These are phyloP conservation scores for Geosmithia morbida DNA, from an alignment of 2,329 filamentous ascomycete genomes.

Conservation along the genomic window DNA sequence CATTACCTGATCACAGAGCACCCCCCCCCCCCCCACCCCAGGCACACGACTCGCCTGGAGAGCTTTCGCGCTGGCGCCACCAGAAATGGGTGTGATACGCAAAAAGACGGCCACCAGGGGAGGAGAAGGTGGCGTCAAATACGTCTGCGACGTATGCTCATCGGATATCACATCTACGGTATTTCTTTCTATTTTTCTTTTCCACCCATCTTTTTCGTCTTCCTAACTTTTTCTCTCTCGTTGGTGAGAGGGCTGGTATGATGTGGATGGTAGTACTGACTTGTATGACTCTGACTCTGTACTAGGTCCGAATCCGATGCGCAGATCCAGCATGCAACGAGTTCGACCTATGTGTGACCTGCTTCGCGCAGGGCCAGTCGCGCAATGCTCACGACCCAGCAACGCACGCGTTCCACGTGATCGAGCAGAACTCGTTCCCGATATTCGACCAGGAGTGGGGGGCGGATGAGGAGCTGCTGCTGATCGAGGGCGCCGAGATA, in stretches of 20 bases:
- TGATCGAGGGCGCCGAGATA: conserved; percentile 88
- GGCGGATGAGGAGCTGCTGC: conserved; percentile 86
- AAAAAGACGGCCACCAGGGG: conserved; percentile 84
- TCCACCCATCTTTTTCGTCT: conserved; percentile 2
- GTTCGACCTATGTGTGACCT: conserved; percentile 93
- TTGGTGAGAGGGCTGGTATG: no score
- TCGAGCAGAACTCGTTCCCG: conserved; percentile 95
- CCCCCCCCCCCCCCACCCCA: not conserved
- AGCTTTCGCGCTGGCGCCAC: not conserved
- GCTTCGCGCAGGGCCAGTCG: conserved; percentile 70
- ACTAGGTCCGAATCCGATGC: conserved; percentile 84
- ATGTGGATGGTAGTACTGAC: not conserved
- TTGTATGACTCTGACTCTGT: not conserved
- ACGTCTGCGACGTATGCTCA: conserved; percentile 93
- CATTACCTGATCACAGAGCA: not conserved
- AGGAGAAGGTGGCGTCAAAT: conserved; percentile 82
- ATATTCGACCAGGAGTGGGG: conserved; percentile 95
- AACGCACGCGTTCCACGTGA: conserved; percentile 80
- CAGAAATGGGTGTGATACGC: conserved; percentile 76
- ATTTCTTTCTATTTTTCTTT: conserved; percentile 19
- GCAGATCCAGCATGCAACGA: conserved; percentile 73
- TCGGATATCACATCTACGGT: conserved; percentile 95
- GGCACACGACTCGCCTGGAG: not conserved
- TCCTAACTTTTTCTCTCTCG: not conserved
- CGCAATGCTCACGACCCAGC: conserved; percentile 77